Evolutionary conservation across 176 grass and related monocot genomes (phyloP), one percentile per base, ranked within the genome.

Genomic region (Hordeum marinum): DNA sequence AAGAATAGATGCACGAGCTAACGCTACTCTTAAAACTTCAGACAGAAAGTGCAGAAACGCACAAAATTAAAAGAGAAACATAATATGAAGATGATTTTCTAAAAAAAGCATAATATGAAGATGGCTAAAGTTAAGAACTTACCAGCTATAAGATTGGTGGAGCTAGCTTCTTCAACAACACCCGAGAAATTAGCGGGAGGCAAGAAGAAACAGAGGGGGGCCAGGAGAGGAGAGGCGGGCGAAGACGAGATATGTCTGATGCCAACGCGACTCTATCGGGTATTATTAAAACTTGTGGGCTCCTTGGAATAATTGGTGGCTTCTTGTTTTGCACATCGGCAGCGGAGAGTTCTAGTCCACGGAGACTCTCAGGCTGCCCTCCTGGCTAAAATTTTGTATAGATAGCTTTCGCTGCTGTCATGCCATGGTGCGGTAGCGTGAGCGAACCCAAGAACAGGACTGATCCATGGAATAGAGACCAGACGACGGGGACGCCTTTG

Each of bases 211-310:
- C 87, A 3, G 84, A 35, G 54, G 7, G 48, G 36, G 65, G 18
- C 4, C 58, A 57, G 46, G 25, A 2, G 13, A 46, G 14, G 48
- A 52, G 72, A 71, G 58, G 57, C 74, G 73, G 73, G 55, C 59
- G 23, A 41, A 59, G 62, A 75, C 48, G 79, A 72, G 72, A 48
- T 17, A 48, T 17, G 83, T 54, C 41, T 11, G 75, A 58, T 64
- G 80, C 52, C 67, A 87, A 18, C 67, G 60, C 79, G 24, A 86
- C 45, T 66, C 11, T 18, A 34, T 66, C 9, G 32, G 63, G 25
- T 59, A 71, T 35, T 52, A 63, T 57, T 54, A 71, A 74, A 87
- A 79, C n/a, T 27, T 5, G 85, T 75, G 84, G 89, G 75, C 68
- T 45, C 29, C 55, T 79, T 8, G 75, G 85, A 32, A 70, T 78